phyloP scores from a whole-genome alignment of 306 rosid genomes.

The Canavalia ensiformis region DNA sequence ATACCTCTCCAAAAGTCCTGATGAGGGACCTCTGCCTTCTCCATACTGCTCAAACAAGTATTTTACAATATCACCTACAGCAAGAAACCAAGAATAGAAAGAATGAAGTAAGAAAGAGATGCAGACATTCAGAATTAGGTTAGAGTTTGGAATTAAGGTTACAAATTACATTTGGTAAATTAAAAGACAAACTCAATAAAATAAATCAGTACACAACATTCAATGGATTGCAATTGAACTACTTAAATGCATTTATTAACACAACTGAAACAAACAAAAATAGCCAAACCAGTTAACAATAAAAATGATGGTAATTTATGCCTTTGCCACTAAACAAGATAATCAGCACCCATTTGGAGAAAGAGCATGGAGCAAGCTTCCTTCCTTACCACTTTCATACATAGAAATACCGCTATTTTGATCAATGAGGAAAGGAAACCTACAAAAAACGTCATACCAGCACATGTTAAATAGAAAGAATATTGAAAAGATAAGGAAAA shows the following conservation, averaged over 20 bases:
- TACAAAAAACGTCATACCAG: conserved; percentile 54
- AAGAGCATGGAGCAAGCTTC: conserved; percentile 40
- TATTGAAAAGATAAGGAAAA: conserved; percentile 31
- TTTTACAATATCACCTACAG: conserved; percentile 84
- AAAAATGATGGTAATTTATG: conserved; percentile 12
- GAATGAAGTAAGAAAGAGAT: conserved; percentile 1
- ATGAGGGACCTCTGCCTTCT: conserved; percentile 75
- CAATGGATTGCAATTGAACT: conserved; percentile 30
- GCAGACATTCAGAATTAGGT: conserved; percentile 14
- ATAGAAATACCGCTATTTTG: conserved; percentile 68
- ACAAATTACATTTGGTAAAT: conserved; percentile 5
- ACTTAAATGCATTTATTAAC: conserved; percentile 16
- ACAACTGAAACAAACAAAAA: conserved; percentile 1
- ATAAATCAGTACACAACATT: neutral
- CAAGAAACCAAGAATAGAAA: conserved; percentile 50
- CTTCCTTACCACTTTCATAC: conserved; percentile 86
- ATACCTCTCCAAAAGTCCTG: conserved; percentile 86
- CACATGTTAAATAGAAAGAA: conserved; percentile 21
- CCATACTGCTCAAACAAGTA: conserved; percentile 85
- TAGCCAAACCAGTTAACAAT: conserved; percentile 21
- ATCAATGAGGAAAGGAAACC: conserved; percentile 94
- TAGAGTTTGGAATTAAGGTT: conserved; percentile 2
- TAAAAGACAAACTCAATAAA: neutral
- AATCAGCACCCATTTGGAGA: conserved; percentile 29
- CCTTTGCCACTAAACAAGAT: conserved; percentile 35